A percentile compares a stretch with the other conserved stretches of the same genome.
Evolutionary conservation across 2,329 filamentous ascomycete species (phyloP).

Genomic region (Diaporthe destruens): DNA sequence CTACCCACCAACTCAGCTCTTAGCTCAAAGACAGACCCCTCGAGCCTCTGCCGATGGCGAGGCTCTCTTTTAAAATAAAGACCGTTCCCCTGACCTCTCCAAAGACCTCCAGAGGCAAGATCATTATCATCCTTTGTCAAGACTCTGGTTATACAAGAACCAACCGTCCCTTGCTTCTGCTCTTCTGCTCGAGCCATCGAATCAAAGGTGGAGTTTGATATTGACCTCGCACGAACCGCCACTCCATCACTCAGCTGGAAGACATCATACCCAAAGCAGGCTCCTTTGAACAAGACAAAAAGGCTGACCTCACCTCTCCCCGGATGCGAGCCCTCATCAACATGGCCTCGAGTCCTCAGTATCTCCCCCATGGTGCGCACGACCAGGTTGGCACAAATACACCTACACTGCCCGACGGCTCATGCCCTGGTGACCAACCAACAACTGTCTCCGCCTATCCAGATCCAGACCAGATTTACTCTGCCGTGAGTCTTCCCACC

Average conservation of each 20-base stretch:
- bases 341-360: constrained; percentile 47
- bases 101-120: constrained; percentile 33
- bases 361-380: constrained; percentile 45
- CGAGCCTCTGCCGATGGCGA: constrained; percentile 33
- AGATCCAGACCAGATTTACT: constrained; percentile 42
- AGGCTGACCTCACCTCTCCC: constrained; percentile 41
- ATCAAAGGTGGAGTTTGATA: constrained; percentile 22
- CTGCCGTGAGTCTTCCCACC: constrained; percentile 40
- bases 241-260: constrained; percentile 19
- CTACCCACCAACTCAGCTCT: constrained; percentile 24
- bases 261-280: constrained; percentile 22
- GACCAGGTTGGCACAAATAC: constrained; percentile 43
- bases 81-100: constrained; percentile 31
- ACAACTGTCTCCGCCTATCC: constrained; percentile 39
- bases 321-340: constrained; percentile 47
- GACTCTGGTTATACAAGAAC: constrained; percentile 32
- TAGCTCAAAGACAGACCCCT: constrained; percentile 37
- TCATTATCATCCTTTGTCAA: constrained; percentile 36
- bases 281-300: constrained; percentile 38
- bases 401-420: constrained; percentile 33
- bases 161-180: constrained; percentile 19
- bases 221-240: constrained; percentile 5
- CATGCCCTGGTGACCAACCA: constrained; percentile 39
- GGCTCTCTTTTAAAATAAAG: constrained; percentile 36
- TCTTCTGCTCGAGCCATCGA: constrained; percentile 23